Percentiles rank a stretch among this genome's conserved stretches.
phyloP scores from a whole-genome alignment of 2,329 filamentous ascomycete species.

The Cercospora nicotianae region DNA sequence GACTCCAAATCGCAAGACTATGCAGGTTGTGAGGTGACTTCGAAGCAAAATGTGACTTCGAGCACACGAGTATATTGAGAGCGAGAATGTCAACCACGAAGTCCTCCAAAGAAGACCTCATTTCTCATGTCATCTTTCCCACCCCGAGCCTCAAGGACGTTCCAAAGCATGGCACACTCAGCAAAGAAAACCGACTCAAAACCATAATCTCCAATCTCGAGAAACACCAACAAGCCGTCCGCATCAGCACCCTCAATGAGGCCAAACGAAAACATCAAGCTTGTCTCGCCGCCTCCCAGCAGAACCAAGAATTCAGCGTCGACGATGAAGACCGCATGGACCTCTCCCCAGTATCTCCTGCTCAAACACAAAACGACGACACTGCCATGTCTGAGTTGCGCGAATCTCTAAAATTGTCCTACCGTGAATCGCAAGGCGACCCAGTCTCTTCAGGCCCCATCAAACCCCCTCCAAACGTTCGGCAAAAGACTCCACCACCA shows the following conservation, averaged over 20 bases:
- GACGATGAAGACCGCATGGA: conserved; percentile 9
- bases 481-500: conserved; percentile 18
- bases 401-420: conserved; percentile 23
- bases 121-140: conserved; percentile 25
- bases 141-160: conserved; percentile 21
- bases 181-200: conserved; percentile 25
- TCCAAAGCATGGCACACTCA: conserved; percentile 14
- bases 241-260: conserved; percentile 23
- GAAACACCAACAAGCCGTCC: conserved; percentile 21
- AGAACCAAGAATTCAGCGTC: background rate
- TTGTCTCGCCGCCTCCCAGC: background rate
- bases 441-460: conserved; percentile 8
- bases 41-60: background rate
- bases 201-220: conserved; percentile 32
- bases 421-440: conserved; percentile 23
- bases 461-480: conserved; percentile 5
- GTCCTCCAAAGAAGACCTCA: conserved; percentile 12
- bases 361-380: background rate
- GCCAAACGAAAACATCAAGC: conserved; percentile 11
- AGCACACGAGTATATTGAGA: background rate
- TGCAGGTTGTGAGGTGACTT: background rate
- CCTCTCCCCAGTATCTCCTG: background rate
- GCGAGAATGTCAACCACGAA: background rate
- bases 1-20: background rate
- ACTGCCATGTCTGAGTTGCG: background rate